phyloP scores from a whole-genome alignment of 768 basidiomycete species.

The Lactarius sp. region DNA sequence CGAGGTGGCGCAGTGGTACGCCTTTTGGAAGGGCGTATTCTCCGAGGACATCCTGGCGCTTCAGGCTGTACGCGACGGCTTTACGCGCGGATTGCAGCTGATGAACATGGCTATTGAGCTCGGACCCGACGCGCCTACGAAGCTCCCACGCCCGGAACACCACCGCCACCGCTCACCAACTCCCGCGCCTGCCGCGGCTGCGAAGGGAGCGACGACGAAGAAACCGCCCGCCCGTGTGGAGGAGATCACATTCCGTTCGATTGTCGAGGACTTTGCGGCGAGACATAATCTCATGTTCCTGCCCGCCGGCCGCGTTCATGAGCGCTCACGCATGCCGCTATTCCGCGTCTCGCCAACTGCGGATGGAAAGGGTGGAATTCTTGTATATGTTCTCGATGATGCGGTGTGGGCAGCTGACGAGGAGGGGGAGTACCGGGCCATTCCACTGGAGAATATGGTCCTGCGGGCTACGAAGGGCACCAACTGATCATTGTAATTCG shows the following conservation, averaged over 20 bases:
- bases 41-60: slow-evolving; percentile 63
- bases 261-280: slow-evolving; percentile 88
- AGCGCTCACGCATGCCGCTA: slow-evolving; percentile 81
- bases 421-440: slow-evolving; percentile 65
- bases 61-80: slow-evolving; percentile 67
- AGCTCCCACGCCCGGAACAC: slow-evolving; percentile 64
- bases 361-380: slow-evolving; percentile 81
- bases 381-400: slow-evolving; percentile 89
- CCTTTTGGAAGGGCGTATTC: slow-evolving; percentile 81
- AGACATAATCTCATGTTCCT: slow-evolving; percentile 85
- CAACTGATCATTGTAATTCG: neutral
- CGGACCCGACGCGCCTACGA: slow-evolving; percentile 67
- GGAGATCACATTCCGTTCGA: slow-evolving; percentile 88
- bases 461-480: slow-evolving; percentile 40
- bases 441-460: slow-evolving; percentile 88
- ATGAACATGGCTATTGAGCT: slow-evolving; percentile 94
- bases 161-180: slow-evolving; percentile 38
- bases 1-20: slow-evolving; percentile 92
- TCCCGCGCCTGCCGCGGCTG: slow-evolving; percentile 28
- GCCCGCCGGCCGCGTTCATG: slow-evolving; percentile 81
- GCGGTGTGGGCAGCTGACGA: slow-evolving; percentile 82
- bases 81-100: slow-evolving; percentile 82
- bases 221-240: slow-evolving; percentile 51
- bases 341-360: slow-evolving; percentile 74
- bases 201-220: slow-evolving; percentile 35